Evolutionary conservation across 805 yeast species (phyloP), one percentile per base, ranked within the genome.

Genomic region (Metschnikowia lunata): DNA sequence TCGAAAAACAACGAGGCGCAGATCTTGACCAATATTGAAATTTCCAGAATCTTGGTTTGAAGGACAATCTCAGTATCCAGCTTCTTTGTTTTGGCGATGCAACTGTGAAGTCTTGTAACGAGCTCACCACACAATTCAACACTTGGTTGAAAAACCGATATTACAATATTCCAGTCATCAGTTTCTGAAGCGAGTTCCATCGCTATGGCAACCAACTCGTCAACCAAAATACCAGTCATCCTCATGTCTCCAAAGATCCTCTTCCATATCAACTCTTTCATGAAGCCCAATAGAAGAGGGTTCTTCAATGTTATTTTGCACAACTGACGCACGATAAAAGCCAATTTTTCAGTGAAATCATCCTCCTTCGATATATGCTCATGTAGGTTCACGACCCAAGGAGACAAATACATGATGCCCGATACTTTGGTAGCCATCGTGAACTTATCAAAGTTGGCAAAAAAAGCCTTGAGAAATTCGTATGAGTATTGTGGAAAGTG

Each of bases 121-220:
- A 87, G 75, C 40, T 78, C 74, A 7, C 87, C 83, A 55, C 88
- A 82, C 2, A 86, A 71, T 50, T 82, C 87, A n/a, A 82, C 69
- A 1, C 91, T 81, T 3, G 95, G 89, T 0, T 83, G 75, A 50
- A 88, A 67, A n/a, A 84, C 71, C 0, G 83, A 73, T 2, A 83
- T 73, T 6, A 82, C 74, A 37, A 75, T 77, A 14, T 74, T 72
- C 88, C 88, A 85, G 38, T 75, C 81, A 32, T 78, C 75, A 4
- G 83, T 85, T 52, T 83, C 88, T n/a, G 88, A 82, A 51, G 83
- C 85, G 56, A 83, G 79, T 51, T 85, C 93, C 51, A 86, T 75
- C 1, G 89, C 83, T 49, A 82, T 83, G 2, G 82, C 77, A 6
- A 87, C 78, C 18, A 85, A 78, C 55, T 87, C 96, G 49, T 85